Evolutionary conservation across 345 rosid species (phyloP).

Genomic region (Turritis glabra): DNA sequence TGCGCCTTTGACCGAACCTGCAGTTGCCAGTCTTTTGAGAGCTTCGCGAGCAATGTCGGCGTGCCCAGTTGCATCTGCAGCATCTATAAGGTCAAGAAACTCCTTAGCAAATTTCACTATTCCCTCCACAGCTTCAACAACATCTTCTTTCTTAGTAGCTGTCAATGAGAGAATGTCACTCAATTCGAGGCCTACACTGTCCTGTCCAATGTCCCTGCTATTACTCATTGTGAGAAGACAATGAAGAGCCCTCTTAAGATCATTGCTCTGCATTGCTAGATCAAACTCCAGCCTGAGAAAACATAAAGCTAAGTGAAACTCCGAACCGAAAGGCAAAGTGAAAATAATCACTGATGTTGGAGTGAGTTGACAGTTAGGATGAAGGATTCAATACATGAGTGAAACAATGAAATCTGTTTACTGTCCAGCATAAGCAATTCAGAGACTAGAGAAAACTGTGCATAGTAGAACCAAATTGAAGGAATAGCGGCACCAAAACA

Average conservation of each 20-base stretch:
- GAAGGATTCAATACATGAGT: neutral
- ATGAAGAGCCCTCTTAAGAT: constrained; percentile 97
- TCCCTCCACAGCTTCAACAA: constrained; percentile 94
- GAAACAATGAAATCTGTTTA: constrained; percentile 1
- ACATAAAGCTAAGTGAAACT: constrained; percentile 4
- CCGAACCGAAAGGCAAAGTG: neutral
- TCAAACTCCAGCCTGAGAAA: constrained; percentile 88
- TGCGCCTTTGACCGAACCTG: constrained; percentile 97
- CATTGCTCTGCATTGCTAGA: constrained; percentile 96
- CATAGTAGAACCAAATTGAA: constrained; percentile 1
- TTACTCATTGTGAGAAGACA: constrained; percentile 97
- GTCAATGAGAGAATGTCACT: constrained; percentile 82
- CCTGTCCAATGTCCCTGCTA: constrained; percentile 91
- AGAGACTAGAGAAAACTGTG: constrained; percentile 7
- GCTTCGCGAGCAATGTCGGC: constrained; percentile 94
- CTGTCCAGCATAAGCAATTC: neutral
- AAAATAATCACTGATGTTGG: constrained; percentile 14
- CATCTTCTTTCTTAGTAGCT: constrained; percentile 83
- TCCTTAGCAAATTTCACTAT: constrained; percentile 87
- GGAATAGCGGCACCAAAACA: constrained; percentile 19
- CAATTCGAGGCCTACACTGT: constrained; percentile 68
- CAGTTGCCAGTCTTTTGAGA: constrained; percentile 89
- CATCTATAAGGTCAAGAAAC: constrained; percentile 97
- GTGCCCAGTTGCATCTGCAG: constrained; percentile 98
- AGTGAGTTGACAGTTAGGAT: neutral